These are phyloP conservation scores for Megacollybia platyphylla DNA, from an alignment of 1,284 basidiomycete genomes.

Conservation along the genomic window DNA sequence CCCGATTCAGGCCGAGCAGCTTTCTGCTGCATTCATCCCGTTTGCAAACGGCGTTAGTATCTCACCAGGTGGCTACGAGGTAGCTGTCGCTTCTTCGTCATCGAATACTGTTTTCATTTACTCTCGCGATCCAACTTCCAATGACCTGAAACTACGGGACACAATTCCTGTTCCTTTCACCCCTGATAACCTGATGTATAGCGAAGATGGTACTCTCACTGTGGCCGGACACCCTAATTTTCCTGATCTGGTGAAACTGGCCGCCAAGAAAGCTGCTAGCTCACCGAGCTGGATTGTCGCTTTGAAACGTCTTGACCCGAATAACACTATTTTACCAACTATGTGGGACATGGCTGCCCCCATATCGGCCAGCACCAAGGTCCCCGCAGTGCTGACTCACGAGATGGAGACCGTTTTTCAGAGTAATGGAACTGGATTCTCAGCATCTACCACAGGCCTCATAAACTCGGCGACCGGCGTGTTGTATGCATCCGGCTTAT, in stretches of 20 bases:
- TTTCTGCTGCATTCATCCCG: slow-evolving; percentile 33
- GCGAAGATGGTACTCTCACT: slow-evolving; percentile 32
- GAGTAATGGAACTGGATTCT: slow-evolving; percentile 44
- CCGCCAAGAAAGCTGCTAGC: slow-evolving; percentile 22
- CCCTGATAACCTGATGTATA: slow-evolving; percentile 48
- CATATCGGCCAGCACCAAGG: slow-evolving; percentile 26
- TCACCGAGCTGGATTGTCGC: slow-evolving; percentile 44
- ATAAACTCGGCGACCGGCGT: slow-evolving; percentile 30
- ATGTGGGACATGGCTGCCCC: slow-evolving; percentile 31
- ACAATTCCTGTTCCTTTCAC: slow-evolving; percentile 41
- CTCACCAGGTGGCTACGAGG: slow-evolving; percentile 29
- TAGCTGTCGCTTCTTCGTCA: slow-evolving; percentile 46
- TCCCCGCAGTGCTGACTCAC: slow-evolving; percentile 20
- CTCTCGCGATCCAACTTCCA: slow-evolving; percentile 24
- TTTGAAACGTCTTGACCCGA: slow-evolving; percentile 8
- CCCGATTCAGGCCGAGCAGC: slow-evolving; percentile 18
- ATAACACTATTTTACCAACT: slow-evolving; percentile 4
- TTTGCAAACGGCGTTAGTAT: slow-evolving; percentile 60
- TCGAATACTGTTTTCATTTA: slow-evolving; percentile 37
- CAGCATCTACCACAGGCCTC: slow-evolving; percentile 35
- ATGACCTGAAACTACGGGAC: slow-evolving; percentile 23
- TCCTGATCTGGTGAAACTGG: slow-evolving; percentile 30
- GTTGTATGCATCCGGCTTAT: slow-evolving; percentile 44
- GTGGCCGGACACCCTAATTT: slow-evolving; percentile 57
- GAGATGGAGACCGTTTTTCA: slow-evolving; percentile 48